phyloP scores from a whole-genome alignment of 768 basidiomycete species.

The Pilatotrama ljubarskyi region DNA sequence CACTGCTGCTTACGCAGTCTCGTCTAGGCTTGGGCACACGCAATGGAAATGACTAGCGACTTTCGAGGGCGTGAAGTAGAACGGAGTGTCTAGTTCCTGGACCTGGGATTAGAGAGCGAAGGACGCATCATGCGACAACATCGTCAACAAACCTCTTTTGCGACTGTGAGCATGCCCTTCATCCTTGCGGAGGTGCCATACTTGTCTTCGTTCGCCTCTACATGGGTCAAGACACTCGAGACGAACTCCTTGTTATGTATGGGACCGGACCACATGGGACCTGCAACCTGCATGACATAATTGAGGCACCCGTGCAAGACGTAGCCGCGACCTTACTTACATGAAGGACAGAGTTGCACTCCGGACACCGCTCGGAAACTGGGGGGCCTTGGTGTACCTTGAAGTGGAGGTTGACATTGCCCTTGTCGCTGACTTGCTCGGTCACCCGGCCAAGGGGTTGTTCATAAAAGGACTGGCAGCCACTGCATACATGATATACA shows the following conservation, averaged over 20 bases:
- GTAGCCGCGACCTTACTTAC: slow-evolving; percentile 44
- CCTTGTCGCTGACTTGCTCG: slow-evolving; percentile 58
- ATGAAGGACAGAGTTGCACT: slow-evolving; percentile 79
- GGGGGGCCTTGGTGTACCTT: slow-evolving; percentile 74
- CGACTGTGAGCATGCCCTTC: slow-evolving; percentile 94
- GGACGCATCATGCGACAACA: not conserved
- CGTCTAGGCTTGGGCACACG: slow-evolving; percentile 69
- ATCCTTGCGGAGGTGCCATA: slow-evolving; percentile 85
- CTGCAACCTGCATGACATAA: slow-evolving; percentile 61
- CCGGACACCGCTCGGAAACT: slow-evolving; percentile 67
- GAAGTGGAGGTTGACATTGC: slow-evolving; percentile 61
- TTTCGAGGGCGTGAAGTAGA: slow-evolving; percentile 86
- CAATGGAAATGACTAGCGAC: slow-evolving; percentile 84
- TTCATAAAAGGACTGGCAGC: slow-evolving; percentile 79
- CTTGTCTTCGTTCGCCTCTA: slow-evolving; percentile 57
- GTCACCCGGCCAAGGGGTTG: slow-evolving; percentile 82
- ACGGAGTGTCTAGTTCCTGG: slow-evolving; percentile 74
- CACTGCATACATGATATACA: slow-evolving; percentile 78
- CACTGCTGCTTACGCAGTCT: slow-evolving; percentile 61
- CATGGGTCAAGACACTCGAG: slow-evolving; percentile 68
- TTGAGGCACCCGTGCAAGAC: not conserved
- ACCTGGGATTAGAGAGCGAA: not conserved
- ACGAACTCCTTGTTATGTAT: slow-evolving; percentile 81
- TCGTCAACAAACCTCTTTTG: slow-evolving; percentile 67
- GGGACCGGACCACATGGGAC: slow-evolving; percentile 96